These are phyloP conservation scores for Setaria italica DNA, from an alignment of 202 grass and related monocot species.

Conservation along the genomic window DNA sequence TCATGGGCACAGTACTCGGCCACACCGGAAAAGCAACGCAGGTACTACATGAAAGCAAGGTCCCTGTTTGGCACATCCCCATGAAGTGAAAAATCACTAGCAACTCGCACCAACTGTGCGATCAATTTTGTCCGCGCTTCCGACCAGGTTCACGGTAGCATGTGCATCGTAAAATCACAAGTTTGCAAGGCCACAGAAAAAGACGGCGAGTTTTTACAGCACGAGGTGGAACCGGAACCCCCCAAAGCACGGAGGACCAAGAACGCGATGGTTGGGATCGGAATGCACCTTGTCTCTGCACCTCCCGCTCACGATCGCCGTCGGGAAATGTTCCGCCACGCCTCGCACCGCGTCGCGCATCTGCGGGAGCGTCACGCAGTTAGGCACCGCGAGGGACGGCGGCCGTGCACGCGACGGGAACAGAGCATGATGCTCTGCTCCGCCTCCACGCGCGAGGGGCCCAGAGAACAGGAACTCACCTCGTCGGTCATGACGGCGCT, in stretches of 20 bases:
- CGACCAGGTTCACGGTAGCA: too few species aligned
- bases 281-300: constrained; percentile 81
- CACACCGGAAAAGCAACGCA: neutral
- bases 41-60: too few species aligned
- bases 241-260: neutral
- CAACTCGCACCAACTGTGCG: too few species aligned
- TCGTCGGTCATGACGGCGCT: constrained; percentile 80
- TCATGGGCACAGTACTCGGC: neutral
- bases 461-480: constrained; percentile 35
- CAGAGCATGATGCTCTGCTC: neutral
- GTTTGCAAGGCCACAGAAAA: too few species aligned
- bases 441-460: neutral
- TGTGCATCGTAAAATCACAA: too few species aligned
- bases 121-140: too few species aligned
- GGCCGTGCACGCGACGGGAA: neutral
- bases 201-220: neutral
- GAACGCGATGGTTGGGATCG: neutral
- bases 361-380: constrained; percentile 34
- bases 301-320: constrained; percentile 86
- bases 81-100: too few species aligned
- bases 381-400: neutral
- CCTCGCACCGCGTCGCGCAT: constrained; percentile 77
- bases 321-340: constrained; percentile 75
- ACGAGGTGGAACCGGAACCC: neutral
- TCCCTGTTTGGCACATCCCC: too few species aligned